Base-by-base conservation (phyloP, 164 flowering plant species). In the Tinospora cordifolia region DNA sequence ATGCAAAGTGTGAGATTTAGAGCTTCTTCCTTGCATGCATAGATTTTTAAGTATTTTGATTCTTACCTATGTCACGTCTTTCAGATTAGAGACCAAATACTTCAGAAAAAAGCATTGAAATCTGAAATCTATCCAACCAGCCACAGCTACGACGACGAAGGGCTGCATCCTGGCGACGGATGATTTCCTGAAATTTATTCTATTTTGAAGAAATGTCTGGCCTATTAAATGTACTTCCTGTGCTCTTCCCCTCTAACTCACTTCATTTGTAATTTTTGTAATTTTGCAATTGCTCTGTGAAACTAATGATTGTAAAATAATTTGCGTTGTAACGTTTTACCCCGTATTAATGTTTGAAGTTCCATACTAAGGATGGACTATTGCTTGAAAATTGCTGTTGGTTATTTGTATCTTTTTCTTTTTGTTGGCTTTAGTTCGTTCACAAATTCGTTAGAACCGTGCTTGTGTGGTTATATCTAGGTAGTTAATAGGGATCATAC, bases 131-230 rank as follows among this genome's bases (percentile, higher is more conserved):
- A 54, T 67, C 77, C 19, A 72, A 24, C 12, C 83, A 81, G 70
- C 24, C 80, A 57, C 78, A 66, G 24, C 25, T 84, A 21, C 76
- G 75, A 68, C 80, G 57, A 63, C 66, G 79, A 72, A 69, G 72
- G 59, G 68, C 77, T 21, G 34, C 78, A 69, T 46, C 86, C 67
- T 65, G 62, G 21, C 69, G 82, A 36, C 82, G 76, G 68, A 68
- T 85, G 81, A 14, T 73, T 79, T 71, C 77, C 78, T 41, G 39
- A 83, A 66, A 81, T 86, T 78, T 82, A 89, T 67, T 90, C 88
- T 78, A 87, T 82, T 85, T 87, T 72, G 87, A 90, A 19, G 87
- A 90, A 26, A 85, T 92, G 92, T 27, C 84, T 41, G 88, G 88
- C 72, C 79, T 92, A 66, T 89, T 92, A 26, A 90, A 88, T 83